Percentiles rank a stretch among this genome's conserved stretches.
Conservation (phyloP, 1,284 basidiomycete species). For the Apiotrichum gracile region DNA sequence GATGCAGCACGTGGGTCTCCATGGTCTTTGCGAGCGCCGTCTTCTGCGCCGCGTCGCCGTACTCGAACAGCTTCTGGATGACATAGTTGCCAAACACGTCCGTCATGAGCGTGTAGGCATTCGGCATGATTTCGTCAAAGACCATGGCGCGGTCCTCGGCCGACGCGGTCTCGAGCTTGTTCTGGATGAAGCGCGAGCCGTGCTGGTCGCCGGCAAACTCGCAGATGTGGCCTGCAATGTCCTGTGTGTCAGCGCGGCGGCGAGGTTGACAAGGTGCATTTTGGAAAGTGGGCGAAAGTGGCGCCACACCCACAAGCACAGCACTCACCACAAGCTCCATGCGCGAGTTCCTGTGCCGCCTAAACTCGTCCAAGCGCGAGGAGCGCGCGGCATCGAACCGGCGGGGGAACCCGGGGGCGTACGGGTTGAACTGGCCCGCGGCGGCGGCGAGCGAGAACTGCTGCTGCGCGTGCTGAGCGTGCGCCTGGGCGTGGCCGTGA, state of each 20-base stretch:
- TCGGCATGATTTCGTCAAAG: conserved; percentile 88
- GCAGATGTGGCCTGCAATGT: conserved; percentile 77
- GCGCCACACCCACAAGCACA: too few species aligned
- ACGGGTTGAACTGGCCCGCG: neutral
- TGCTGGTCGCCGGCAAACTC: conserved; percentile 95
- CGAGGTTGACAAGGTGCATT: neutral
- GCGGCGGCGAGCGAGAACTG: neutral
- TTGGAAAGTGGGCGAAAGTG: too few species aligned
- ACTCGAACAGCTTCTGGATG: conserved; percentile 91
- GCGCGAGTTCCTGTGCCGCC: conserved; percentile 64
- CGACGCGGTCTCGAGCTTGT: conserved; percentile 69
- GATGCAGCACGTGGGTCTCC: conserved; percentile 68
- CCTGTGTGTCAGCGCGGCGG: conserved; percentile 39
- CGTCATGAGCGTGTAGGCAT: conserved; percentile 72
- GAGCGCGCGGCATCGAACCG: conserved; percentile 50
- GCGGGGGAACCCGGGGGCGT: neutral
- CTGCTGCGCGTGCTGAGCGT: neutral
- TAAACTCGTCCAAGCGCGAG: conserved; percentile 74
- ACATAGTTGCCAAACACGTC: conserved; percentile 98
- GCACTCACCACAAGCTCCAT: conserved; percentile 71
- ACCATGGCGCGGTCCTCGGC: conserved; percentile 71
- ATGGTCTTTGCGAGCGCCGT: conserved; percentile 66
- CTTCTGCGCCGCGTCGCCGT: conserved; percentile 73
- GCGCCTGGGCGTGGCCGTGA: too few species aligned
- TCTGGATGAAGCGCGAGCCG: conserved; percentile 83